Percentiles rank a stretch among this genome's conserved stretches.
Evolutionary conservation across 495 filamentous ascomycete species (phyloP).

Genomic region (Aspergillus olivimuriae): DNA sequence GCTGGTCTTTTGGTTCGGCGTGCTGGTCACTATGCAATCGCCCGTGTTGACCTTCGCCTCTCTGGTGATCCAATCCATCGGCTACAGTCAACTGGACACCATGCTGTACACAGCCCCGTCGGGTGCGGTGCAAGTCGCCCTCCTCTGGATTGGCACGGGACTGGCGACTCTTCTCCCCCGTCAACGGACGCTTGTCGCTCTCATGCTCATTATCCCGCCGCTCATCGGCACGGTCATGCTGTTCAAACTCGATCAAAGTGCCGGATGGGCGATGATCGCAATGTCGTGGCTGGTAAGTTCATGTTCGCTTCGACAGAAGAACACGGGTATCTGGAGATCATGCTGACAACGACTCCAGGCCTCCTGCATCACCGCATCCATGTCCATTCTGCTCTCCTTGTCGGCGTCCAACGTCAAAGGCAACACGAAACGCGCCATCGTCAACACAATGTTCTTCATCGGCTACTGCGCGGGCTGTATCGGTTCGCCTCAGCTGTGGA

Average conservation of each 20-base stretch:
- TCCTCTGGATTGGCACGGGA: constrained; percentile 25
- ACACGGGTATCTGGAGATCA: too few relatives aligned
- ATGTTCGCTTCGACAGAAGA: too few relatives aligned
- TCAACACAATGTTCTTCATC: constrained; percentile 35
- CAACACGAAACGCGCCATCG: constrained; percentile 54
- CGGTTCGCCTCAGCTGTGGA: constrained; percentile 27
- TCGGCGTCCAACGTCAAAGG: constrained; percentile 53
- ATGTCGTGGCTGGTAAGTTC: constrained; percentile 31
- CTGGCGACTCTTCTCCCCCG: constrained; percentile 19
- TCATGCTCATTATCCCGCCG: constrained; percentile 20
- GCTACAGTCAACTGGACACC: constrained; percentile 23
- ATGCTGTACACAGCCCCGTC: constrained; percentile 27
- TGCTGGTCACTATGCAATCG: constrained; percentile 11
- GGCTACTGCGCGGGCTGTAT: constrained; percentile 33
- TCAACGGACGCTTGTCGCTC: constrained; percentile 16
- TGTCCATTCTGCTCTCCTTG: constrained; percentile 48
- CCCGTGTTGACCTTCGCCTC: constrained; percentile 22
- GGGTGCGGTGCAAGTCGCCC: constrained; percentile 25
- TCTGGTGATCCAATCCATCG: constrained; percentile 27
- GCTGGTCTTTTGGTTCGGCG: constrained; percentile 49
- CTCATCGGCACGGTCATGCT: constrained; percentile 24
- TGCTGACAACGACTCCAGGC: too few relatives aligned
- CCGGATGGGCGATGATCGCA: constrained; percentile 28
- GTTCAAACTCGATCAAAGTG: constrained; percentile 19
- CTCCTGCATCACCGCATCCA: constrained; percentile 35